Base-by-base conservation (phyloP, 2,329 filamentous ascomycete genomes). In the Fusarium anthophilum region DNA sequence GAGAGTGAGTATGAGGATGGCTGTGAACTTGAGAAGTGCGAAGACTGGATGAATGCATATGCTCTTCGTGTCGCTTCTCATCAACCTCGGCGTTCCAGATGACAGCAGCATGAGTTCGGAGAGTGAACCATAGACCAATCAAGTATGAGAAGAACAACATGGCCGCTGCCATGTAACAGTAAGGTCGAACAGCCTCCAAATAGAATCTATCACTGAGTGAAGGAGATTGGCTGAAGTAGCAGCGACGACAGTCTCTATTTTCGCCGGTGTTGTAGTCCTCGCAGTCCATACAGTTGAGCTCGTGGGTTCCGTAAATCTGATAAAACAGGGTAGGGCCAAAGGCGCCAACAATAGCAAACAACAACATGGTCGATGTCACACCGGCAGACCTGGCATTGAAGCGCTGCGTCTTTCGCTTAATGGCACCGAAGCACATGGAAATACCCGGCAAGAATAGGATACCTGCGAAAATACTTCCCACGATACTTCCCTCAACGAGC, bases 381-480 rank as follows among this genome's bases (percentile, higher is more conserved):
- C 96, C 95, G 37, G 96, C 96, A 39, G 96, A 98, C 79, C 92
- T 94, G 72, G 96, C 95, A 80, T 99, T 99, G 88, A 99, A 99
- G 47, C 96, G 92, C 81, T 99, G 96, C 3, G 96, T 99, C 85
- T 99, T 99, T 78, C 97, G 92, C 85, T 98, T 98, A 80, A 99
- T 92, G 24, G 97, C 97, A 50, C 96, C 96, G 79, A 98, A 99
- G 83, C 96, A 99, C 96, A 99, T 99, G 66, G 96, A 98, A 39
- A 99, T 82, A 4, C 96, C 96, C 0, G 96, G 96, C 51, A 99
- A 87, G 81, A 99, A 97, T 20, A 99, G 87, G 50, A 99, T 94
- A 84, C 96, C 96, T 8, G 96, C 96, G 81, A 99, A 98, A 70
- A 99, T 98, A 82, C 96, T 99, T 70, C 96, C 96, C 69, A 99